Base-by-base conservation (phyloP, 805 yeast species). In the Starmerella vaccinii region DNA sequence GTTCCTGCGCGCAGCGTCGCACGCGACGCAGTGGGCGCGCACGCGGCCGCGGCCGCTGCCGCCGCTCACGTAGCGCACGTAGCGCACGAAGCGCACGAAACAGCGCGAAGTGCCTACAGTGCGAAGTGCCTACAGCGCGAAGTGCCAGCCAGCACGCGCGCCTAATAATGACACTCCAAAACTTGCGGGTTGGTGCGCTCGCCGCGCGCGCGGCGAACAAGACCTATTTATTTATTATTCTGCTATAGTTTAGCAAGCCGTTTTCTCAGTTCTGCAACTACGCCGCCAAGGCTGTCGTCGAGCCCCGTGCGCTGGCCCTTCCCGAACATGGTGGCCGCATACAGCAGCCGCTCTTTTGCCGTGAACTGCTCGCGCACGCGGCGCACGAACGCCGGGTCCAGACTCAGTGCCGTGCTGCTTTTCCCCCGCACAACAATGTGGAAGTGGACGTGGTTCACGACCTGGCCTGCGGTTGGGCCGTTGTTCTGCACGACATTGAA, bases 391-490 rank as follows among this genome's bases (percentile, higher is more conserved):
- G 18, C 38, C 41, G n/a, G 44, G 15, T 18, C 51, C 44, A 26
- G 23, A 24, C 26, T 26, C 18, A 26, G 34, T 21, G 43, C 29
- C 12, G 45, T 5, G 10, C 5, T 15, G 12, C 12, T 16, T n/a
- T 32, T 18, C 22, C 42, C 42, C 43, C 97, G 72, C 12, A 96
- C 94, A 16, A 90, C 84, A 19, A 90, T 64, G 63, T 90, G 97
- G 16, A 92, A 82, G 62, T 90, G 97, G n/a, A 90, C 73, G 65
- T 90, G 97, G 10, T 95, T 95, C 1, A 90, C 81, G 8, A 87
- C 77, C 64, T 90, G 97, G 2, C 97, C 97, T 1, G 95, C 89
- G 29, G 82, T 89, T 0, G 82, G 80, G 0, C 97, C 97, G 64
- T 90, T 68, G 58, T 68, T 68, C 49, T 67, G 71, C 13, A 68